Conservation (phyloP, 1,284 basidiomycete genomes). For the Hymenochaete sp. region DNA sequence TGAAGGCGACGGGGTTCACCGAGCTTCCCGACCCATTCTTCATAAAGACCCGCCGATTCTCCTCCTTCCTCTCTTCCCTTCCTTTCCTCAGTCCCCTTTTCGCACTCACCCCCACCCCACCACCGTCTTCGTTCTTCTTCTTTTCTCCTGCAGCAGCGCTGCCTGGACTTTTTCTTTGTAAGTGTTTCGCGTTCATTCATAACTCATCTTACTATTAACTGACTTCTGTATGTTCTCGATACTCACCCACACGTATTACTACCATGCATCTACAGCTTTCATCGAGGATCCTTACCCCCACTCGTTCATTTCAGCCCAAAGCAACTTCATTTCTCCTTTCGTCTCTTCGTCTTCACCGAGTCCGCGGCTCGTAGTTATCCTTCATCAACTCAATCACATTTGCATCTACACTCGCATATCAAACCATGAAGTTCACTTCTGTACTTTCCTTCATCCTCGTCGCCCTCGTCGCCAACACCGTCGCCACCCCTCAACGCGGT, state of each 20-base stretch:
- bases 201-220: not conserved
- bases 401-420: conserved; percentile 14
- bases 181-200: conserved; percentile 12
- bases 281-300: conserved; percentile 28
- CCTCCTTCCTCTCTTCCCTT: too few relatives aligned
- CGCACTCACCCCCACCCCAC: conserved; percentile 19
- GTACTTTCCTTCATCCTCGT: conserved; percentile 35
- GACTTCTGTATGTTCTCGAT: not conserved
- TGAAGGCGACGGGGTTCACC: conserved; percentile 16
- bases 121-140: conserved; percentile 19
- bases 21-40: conserved; percentile 14
- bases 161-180: conserved; percentile 25
- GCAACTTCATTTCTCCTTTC: too few relatives aligned
- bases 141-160: conserved; percentile 32
- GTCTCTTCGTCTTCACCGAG: too few relatives aligned
- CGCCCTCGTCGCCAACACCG: conserved; percentile 31
- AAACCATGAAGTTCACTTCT: conserved; percentile 44
- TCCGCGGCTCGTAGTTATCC: conserved; percentile 30
- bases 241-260: not conserved
- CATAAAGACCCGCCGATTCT: conserved; percentile 18
- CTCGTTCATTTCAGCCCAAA: conserved; percentile 32
- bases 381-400: conserved; percentile 18
- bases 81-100: conserved; percentile 19
- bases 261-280: conserved; percentile 14
- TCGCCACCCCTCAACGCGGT: conserved; percentile 5